phyloP scores from a whole-genome alignment of 148 eudicot species.

The Rhododendron henanense region DNA sequence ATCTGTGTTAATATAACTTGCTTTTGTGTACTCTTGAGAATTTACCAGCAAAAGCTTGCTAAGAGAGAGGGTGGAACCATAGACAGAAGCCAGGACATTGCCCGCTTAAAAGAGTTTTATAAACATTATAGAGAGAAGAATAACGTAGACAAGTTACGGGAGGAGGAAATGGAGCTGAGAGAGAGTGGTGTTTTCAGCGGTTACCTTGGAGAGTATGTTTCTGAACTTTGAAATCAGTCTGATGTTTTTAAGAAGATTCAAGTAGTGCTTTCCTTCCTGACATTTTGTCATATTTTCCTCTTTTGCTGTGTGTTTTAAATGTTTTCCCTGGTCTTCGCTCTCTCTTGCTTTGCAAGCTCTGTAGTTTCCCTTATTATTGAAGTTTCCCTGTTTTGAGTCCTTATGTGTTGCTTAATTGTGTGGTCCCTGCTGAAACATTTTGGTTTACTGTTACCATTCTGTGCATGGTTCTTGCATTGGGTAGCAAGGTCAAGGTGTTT shows the following conservation, averaged over 20 bases:
- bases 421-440: background rate
- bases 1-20: background rate
- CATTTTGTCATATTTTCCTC: background rate
- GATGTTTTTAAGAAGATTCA: background rate
- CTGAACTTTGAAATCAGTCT: background rate
- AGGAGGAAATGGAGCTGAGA: conserved; percentile 85
- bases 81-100: conserved; percentile 91
- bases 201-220: conserved; percentile 86
- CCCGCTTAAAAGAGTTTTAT: conserved; percentile 86
- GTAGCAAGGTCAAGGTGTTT: background rate
- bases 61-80: conserved; percentile 88
- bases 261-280: background rate
- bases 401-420: background rate
- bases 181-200: conserved; percentile 81
- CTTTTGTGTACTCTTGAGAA: background rate
- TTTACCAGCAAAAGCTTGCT: conserved; percentile 89
- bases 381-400: background rate
- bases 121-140: conserved; percentile 64
- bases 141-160: conserved; percentile 73
- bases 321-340: background rate
- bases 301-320: background rate
- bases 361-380: background rate
- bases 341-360: background rate
- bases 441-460: background rate
- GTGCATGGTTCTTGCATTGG: background rate